Evolutionary conservation across 352 stramenopile genomes (phyloP), one percentile per base, ranked within the genome.

Genomic region (Aphanomyces cochlioides): DNA sequence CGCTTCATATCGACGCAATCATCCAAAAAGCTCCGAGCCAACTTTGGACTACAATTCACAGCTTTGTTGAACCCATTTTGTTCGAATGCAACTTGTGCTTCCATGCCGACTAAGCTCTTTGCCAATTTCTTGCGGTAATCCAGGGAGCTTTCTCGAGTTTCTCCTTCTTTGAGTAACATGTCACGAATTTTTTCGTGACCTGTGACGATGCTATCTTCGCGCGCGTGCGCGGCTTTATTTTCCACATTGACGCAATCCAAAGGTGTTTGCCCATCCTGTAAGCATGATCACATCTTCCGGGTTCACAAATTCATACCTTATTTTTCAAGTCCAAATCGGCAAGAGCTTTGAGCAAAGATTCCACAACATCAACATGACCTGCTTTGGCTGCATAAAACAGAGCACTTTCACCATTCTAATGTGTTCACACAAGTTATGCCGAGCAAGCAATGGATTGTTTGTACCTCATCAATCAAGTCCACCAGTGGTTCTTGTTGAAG

Each of bases 91-190:
- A 28, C 47, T 15, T 67, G 6, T 15, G 17, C 28, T 5, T 58
- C 28, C 38, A 67, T 12, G 60, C 47, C 60, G 5, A 41, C 12
- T 15, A 67, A 41, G 13, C 28, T 54, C 60, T 58, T 58, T 7
- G 60, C 21, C 17, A 67, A 57, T 41, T 67, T 67, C 19, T 37
- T 41, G n/a, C 60, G 60, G 47, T 67, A 67, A n/a, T 67, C 60
- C 13, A 37, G 0, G 5, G 60, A 67, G 17, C 28, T 67, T 37
- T 67, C 3, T 7, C 60, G 37, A 0, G 45, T 15, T 37, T 41
- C 28, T 21, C 36, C 28, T 37, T 67, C 60, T 34, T 7, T 34
- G 8, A 19, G 3, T n/a, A 67, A 34, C 19, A 37, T 37, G 36
- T 57, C 12, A 12, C 21, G 60, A 37, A 67, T 67, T 15, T 56